phyloP scores from a whole-genome alignment of 2,329 filamentous ascomycete species.

The Metarhizium sp. region DNA sequence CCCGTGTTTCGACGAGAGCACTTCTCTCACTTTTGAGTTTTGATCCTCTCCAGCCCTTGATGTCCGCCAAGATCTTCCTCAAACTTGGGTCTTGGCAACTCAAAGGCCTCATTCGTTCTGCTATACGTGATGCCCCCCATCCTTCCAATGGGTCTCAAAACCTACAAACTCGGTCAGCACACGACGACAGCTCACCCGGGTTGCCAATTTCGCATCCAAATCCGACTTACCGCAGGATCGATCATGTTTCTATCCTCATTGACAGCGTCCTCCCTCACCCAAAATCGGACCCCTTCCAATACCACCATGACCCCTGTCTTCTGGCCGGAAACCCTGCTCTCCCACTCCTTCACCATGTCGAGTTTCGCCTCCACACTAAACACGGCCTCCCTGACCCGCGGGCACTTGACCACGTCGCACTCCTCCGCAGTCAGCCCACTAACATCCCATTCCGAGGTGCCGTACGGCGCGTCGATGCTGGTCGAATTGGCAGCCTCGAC shows the following conservation, averaged over 20 bases:
- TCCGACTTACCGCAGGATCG: slow-evolving; percentile 53
- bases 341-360: slow-evolving; percentile 66
- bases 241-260: slow-evolving; percentile 67
- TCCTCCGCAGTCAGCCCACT: slow-evolving; percentile 61
- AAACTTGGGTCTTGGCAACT: slow-evolving; percentile 57
- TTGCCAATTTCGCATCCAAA: too few species aligned
- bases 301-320: slow-evolving; percentile 67
- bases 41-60: slow-evolving; percentile 42
- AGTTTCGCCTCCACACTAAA: slow-evolving; percentile 77
- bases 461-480: slow-evolving; percentile 67
- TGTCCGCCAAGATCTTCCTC: slow-evolving; percentile 40
- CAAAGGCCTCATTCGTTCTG: slow-evolving; percentile 50
- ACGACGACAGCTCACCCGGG: neutral
- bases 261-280: slow-evolving; percentile 81
- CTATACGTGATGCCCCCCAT: slow-evolving; percentile 77
- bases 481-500: slow-evolving; percentile 83
- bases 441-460: slow-evolving; percentile 69
- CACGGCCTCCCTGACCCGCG: slow-evolving; percentile 72
- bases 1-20: neutral
- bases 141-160: slow-evolving; percentile 67
- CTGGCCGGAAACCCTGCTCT: slow-evolving; percentile 63
- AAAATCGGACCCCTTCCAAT: slow-evolving; percentile 78
- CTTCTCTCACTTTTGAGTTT: neutral
- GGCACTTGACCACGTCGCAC: slow-evolving; percentile 53
- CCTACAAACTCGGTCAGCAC: slow-evolving; percentile 22